Evolutionary conservation across 306 rosid species (phyloP).

Genomic region (Albizia julibrissin): DNA sequence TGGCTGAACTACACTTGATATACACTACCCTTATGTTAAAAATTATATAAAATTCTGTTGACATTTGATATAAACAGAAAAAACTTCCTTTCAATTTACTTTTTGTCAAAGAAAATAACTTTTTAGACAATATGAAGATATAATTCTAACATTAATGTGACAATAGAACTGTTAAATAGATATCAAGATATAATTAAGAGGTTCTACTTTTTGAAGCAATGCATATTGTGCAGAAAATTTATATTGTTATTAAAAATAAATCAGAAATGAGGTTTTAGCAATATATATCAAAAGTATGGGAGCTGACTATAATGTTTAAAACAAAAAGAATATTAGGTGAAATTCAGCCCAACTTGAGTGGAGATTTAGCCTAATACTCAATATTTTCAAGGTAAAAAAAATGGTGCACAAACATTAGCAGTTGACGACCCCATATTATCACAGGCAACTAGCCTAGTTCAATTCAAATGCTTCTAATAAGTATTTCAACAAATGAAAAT

Average conservation of each 20-base stretch:
- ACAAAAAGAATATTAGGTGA: background rate
- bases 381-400: constrained; percentile 18
- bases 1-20: background rate
- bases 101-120: background rate
- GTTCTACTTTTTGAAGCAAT: background rate
- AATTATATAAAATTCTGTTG: background rate
- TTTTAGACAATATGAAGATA: background rate
- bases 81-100: background rate
- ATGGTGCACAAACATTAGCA: constrained; percentile 11
- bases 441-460: background rate
- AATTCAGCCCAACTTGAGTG: background rate
- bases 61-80: background rate
- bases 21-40: background rate
- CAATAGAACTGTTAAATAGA: background rate
- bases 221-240: background rate
- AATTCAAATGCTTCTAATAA: constrained; percentile 5
- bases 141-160: background rate
- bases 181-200: background rate
- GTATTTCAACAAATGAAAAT: background rate
- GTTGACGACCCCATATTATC: background rate
- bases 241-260: background rate
- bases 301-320: background rate
- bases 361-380: background rate
- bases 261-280: background rate
- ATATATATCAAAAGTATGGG: background rate